A percentile compares a stretch with the other conserved stretches of the same genome.
phyloP scores from a whole-genome alignment of 2,329 filamentous ascomycete genomes.

The Emergomyces pasteurianus region DNA sequence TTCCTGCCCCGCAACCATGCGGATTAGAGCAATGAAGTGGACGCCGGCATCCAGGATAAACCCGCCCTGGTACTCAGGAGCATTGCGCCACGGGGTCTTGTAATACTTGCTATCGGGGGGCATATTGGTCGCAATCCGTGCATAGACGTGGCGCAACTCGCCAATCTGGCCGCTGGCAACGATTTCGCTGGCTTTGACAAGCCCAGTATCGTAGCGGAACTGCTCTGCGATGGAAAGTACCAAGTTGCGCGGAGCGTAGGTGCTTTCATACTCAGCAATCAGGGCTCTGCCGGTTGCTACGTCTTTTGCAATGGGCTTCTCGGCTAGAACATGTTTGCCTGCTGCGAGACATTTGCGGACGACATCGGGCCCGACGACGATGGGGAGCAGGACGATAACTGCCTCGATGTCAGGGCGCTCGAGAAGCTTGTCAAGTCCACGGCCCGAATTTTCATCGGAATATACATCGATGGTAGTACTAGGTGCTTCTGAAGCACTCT shows the following conservation, averaged over 20 bases:
- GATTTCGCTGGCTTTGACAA: constrained; percentile 34
- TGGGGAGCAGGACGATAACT: constrained; percentile 43
- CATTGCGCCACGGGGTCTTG: constrained; percentile 46
- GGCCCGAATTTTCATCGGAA: constrained; percentile 39
- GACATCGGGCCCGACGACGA: constrained; percentile 40
- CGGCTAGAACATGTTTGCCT: constrained; percentile 45
- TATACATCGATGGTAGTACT: constrained; percentile 39
- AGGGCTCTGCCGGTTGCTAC: constrained; percentile 39
- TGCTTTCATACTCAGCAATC: constrained; percentile 38
- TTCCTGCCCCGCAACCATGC: constrained; percentile 36
- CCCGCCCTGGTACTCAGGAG: constrained; percentile 45
- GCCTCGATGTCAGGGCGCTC: constrained; percentile 37
- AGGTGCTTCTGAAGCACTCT: constrained; percentile 17
- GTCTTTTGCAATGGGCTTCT: constrained; percentile 48
- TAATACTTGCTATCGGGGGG: constrained; percentile 43
- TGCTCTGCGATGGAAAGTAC: constrained; percentile 46
- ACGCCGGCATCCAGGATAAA: constrained; percentile 49
- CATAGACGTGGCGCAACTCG: constrained; percentile 38
- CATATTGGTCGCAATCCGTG: constrained; percentile 35
- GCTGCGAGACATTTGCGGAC: constrained; percentile 38
- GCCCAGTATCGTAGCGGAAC: constrained; percentile 42
- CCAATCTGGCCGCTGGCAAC: constrained; percentile 33
- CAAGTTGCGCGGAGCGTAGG: constrained; percentile 27
- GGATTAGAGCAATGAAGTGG: constrained; percentile 42
- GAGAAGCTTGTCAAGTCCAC: constrained; percentile 36